phyloP scores from a whole-genome alignment of 1,139 yeast genomes.

The Candida sp. region DNA sequence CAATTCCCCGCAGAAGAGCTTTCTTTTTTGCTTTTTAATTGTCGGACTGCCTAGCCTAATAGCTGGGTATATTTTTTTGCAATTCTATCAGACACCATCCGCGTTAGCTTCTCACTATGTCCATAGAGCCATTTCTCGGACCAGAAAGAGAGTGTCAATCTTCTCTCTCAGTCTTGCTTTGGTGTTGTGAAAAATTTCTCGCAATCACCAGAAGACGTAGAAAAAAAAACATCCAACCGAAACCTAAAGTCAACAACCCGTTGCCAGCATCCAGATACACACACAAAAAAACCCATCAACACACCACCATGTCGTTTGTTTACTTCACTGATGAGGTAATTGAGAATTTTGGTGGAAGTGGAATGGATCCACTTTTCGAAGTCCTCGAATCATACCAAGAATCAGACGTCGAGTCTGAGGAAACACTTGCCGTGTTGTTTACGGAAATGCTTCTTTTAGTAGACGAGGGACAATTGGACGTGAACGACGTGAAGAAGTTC shows the following conservation, averaged over 20 bases:
- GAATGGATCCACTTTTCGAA: conserved; percentile 33
- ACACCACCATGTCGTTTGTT: background rate
- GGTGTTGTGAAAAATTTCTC: background rate
- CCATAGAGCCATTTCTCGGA: too few relatives aligned
- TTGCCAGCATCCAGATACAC: too few relatives aligned
- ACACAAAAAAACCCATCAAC: background rate
- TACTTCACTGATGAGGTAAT: conserved; percentile 35
- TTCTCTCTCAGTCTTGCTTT: background rate
- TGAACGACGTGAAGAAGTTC: conserved; percentile 29
- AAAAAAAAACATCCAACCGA: background rate
- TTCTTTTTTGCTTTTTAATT: conserved; percentile 14
- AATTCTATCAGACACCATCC: too few relatives aligned
- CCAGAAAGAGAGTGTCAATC: too few relatives aligned
- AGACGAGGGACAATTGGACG: conserved; percentile 27
- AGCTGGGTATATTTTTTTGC: too few relatives aligned
- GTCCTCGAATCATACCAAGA: conserved; percentile 26
- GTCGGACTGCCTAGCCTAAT: too few relatives aligned
- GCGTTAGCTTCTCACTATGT: too few relatives aligned
- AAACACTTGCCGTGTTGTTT: conserved; percentile 25
- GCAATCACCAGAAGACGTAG: background rate
- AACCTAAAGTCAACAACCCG: background rate
- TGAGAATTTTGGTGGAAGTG: conserved; percentile 29
- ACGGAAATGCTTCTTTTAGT: conserved; percentile 40
- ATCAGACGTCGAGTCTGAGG: conserved; percentile 20
- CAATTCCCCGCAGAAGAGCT: conserved; percentile 9